Conservation (phyloP, 805 yeast species). For the Lachancea quebecensis region DNA sequence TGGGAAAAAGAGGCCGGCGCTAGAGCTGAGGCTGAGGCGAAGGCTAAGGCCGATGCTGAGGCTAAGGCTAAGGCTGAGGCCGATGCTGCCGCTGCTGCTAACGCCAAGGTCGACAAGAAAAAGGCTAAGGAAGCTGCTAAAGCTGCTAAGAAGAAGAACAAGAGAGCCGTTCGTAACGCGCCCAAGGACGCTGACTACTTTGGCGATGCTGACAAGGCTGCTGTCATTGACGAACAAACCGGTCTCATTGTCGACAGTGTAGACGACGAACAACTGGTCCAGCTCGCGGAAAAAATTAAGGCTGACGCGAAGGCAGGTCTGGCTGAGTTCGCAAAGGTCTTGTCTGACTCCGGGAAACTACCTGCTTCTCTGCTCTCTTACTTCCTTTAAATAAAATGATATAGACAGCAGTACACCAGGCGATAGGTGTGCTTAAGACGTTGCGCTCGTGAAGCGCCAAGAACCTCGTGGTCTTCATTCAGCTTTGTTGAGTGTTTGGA, state of each 20-base stretch:
- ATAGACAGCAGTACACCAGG: neutral
- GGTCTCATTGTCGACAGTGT: constrained; percentile 72
- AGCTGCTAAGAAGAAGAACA: constrained; percentile 89
- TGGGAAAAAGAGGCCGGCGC: constrained; percentile 99
- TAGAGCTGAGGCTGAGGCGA: constrained; percentile 93
- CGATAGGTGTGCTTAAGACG: neutral
- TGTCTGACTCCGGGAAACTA: constrained; percentile 47
- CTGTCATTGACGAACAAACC: constrained; percentile 68
- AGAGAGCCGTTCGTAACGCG: constrained; percentile 75
- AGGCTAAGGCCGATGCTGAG: constrained; percentile 80
- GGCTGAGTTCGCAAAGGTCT: constrained; percentile 46
- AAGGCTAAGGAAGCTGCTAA: constrained; percentile 94
- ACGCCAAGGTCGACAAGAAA: constrained; percentile 70
- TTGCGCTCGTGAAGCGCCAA: no score
- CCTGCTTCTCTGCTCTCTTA: constrained; percentile 48
- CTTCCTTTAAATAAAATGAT: constrained; percentile 32
- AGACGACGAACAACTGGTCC: constrained; percentile 70
- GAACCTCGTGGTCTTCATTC: no score
- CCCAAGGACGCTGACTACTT: constrained; percentile 82
- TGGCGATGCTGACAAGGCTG: constrained; percentile 65
- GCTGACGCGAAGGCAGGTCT: constrained; percentile 57
- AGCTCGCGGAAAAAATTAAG: constrained; percentile 61
- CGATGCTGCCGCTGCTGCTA: constrained; percentile 55
- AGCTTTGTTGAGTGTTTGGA: no score
- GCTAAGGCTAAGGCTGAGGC: constrained; percentile 75